Conservation (phyloP, 148 eudicot genomes). For the Mesembryanthemum crystallinum region DNA sequence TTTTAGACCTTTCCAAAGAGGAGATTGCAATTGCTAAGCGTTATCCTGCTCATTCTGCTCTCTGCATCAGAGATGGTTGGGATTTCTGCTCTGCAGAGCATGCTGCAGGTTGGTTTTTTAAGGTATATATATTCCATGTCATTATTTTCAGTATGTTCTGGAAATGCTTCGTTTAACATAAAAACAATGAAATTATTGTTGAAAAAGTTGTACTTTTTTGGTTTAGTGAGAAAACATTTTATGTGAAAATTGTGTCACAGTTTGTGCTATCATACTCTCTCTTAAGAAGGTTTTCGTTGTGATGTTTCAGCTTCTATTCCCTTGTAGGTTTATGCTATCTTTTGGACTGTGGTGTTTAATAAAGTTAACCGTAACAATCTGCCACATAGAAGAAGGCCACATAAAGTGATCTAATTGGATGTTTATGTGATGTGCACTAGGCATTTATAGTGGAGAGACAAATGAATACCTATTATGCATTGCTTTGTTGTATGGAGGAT, state of each 20-base stretch:
- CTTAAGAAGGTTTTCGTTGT: not conserved
- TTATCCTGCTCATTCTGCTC: slow-evolving; percentile 77
- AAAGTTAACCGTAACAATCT: no score
- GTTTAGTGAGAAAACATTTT: not conserved
- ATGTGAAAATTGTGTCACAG: not conserved
- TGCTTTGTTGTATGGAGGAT: no score
- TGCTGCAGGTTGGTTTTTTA: slow-evolving; percentile 63
- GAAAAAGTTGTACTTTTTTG: not conserved
- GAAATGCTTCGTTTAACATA: not conserved
- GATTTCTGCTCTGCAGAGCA: slow-evolving; percentile 79
- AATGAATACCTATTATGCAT: no score
- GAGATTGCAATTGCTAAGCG: slow-evolving; percentile 71
- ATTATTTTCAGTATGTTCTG: not conserved
- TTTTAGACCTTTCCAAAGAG: slow-evolving; percentile 73
- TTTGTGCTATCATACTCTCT: not conserved
- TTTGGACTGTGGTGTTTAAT: no score
- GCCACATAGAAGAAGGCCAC: no score
- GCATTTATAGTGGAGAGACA: no score
- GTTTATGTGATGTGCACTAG: no score
- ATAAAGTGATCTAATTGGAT: no score
- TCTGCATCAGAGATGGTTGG: slow-evolving; percentile 92
- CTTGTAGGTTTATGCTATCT: no score
- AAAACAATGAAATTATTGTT: not conserved
- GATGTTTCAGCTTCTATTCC: slow-evolving; percentile 3
- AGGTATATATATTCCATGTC: slow-evolving; percentile 13